These are phyloP conservation scores for Bolboschoenus planiculmis DNA, from an alignment of 176 grass and related monocot species.

Conservation along the genomic window DNA sequence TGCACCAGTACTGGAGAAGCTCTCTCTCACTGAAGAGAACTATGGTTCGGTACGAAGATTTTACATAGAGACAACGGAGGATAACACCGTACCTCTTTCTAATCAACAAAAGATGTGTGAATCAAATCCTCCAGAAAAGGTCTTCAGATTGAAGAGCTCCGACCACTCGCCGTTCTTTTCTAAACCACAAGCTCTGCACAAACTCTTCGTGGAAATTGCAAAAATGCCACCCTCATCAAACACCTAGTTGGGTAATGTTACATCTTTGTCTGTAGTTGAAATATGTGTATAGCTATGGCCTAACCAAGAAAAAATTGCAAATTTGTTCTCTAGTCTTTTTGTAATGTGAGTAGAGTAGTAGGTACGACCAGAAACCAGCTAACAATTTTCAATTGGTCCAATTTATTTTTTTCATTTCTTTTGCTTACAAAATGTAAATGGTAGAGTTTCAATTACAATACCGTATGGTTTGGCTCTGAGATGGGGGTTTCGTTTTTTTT, in stretches of 20 bases:
- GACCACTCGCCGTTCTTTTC: slow-evolving; percentile 98
- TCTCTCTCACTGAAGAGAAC: slow-evolving; percentile 51
- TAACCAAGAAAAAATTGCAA: neutral
- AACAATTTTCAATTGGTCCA: neutral
- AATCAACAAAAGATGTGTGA: slow-evolving; percentile 68
- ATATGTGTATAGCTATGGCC: slow-evolving; percentile 10
- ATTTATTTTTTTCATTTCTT: slow-evolving; percentile 1
- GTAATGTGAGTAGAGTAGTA: slow-evolving; percentile 10
- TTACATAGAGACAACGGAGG: slow-evolving; percentile 75
- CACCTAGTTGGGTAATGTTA: slow-evolving; percentile 1
- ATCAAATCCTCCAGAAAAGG: slow-evolving; percentile 57
- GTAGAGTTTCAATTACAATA: slow-evolving; percentile 7
- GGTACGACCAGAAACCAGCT: neutral
- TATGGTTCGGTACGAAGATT: slow-evolving; percentile 72
- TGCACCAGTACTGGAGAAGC: slow-evolving; percentile 70
- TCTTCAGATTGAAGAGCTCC: slow-evolving; percentile 66
- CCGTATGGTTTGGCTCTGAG: neutral
- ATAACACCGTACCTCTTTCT: slow-evolving; percentile 66
- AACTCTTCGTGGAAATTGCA: slow-evolving; percentile 67
- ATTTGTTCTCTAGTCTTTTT: neutral
- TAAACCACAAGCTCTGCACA: slow-evolving; percentile 84
- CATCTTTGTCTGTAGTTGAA: neutral
- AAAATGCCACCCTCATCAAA: slow-evolving; percentile 20
- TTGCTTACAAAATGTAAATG: neutral
- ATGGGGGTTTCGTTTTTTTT: neutral